These are phyloP conservation scores for Pythium apleroticum DNA, from an alignment of 352 stramenopile genomes.

Conservation along the genomic window DNA sequence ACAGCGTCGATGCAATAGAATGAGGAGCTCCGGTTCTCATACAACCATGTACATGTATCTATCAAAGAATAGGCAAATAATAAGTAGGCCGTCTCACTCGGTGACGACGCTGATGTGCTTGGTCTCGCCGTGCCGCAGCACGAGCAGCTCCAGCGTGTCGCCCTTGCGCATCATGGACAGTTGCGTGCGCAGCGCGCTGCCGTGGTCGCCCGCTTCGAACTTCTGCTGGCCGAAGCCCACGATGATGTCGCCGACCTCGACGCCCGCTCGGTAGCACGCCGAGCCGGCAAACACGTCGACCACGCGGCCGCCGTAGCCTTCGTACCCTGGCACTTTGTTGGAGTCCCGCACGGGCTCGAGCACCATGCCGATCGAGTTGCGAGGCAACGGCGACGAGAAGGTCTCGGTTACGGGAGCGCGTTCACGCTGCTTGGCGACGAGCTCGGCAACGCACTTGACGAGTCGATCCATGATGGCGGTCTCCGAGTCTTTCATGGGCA, in stretches of 20 bases:
- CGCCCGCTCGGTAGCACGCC: conserved; percentile 43
- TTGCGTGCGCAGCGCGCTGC: conserved; percentile 47
- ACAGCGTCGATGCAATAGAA: not conserved
- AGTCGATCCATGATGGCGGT: conserved; percentile 30
- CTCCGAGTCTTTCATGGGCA: conserved; percentile 44
- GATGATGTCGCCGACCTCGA: conserved; percentile 52
- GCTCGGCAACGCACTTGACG: conserved; percentile 39
- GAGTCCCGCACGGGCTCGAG: conserved; percentile 43
- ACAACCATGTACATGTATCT: not conserved
- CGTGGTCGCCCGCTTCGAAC: conserved; percentile 49
- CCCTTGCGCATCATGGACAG: conserved; percentile 59
- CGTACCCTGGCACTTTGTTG: conserved; percentile 34
- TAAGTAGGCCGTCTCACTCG: conserved; percentile 27
- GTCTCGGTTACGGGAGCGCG: conserved; percentile 35
- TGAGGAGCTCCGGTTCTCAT: too few species aligned
- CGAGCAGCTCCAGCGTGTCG: conserved; percentile 44
- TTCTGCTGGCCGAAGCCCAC: conserved; percentile 50
- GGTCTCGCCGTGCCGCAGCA: conserved; percentile 39
- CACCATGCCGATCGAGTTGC: conserved; percentile 53
- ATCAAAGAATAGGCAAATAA: not conserved
- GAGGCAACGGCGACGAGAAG: conserved; percentile 37
- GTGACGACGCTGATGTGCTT: conserved; percentile 47
- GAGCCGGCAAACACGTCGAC: conserved; percentile 55
- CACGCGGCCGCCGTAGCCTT: conserved; percentile 45
- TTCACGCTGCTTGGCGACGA: conserved; percentile 46